These are phyloP conservation scores for Fusarium circinatum DNA, from an alignment of 2,329 filamentous ascomycete species.

Conservation along the genomic window DNA sequence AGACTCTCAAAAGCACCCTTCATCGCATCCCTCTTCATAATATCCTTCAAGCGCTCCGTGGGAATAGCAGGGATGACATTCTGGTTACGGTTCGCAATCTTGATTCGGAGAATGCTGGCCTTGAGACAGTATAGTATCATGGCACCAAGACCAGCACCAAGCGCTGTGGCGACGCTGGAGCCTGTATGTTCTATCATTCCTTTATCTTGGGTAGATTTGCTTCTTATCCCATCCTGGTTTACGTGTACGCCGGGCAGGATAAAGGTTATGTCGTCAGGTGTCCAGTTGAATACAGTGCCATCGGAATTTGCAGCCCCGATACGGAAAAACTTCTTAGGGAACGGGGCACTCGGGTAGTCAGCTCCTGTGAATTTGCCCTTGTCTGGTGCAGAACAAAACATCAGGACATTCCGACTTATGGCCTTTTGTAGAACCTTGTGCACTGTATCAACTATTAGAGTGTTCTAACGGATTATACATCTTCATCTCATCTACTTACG, in stretches of 20 bases:
- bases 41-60: too few species aligned
- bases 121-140: constrained; percentile 1
- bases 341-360: background rate
- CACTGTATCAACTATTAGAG: background rate
- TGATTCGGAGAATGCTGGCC: background rate
- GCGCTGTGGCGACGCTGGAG: background rate
- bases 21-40: background rate
- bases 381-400: constrained; percentile 2
- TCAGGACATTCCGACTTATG: background rate
- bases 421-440: too few species aligned
- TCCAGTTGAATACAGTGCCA: background rate
- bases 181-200: background rate
- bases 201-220: background rate
- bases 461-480: too few species aligned
- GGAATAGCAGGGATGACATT: background rate
- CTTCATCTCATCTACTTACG: background rate
- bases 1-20: background rate
- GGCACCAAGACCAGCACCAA: background rate
- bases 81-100: background rate
- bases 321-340: background rate
- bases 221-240: background rate
- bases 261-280: background rate
- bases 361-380: background rate
- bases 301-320: background rate
- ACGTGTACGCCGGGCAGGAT: background rate